A percentile compares a stretch with the other conserved stretches of the same genome.
These are phyloP conservation scores for Neofusicoccum cordaticola DNA, from an alignment of 2,329 filamentous ascomycete genomes.

Conservation along the genomic window DNA sequence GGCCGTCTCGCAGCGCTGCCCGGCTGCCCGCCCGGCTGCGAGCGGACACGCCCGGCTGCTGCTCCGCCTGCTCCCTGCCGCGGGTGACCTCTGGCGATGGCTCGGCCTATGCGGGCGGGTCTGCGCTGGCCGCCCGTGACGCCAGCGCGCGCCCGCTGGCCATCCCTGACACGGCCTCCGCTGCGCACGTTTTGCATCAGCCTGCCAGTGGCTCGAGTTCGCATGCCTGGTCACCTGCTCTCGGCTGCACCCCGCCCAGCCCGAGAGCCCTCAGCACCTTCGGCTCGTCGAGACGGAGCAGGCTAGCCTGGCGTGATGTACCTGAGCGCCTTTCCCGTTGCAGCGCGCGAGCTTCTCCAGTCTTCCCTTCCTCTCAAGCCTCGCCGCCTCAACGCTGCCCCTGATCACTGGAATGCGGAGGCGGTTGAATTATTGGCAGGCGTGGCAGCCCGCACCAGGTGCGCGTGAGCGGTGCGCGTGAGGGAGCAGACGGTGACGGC, in stretches of 20 bases:
- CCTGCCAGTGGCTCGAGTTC: constrained; percentile 14
- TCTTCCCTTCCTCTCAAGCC: neutral
- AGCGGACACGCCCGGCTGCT: neutral
- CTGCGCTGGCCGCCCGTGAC: constrained; percentile 13
- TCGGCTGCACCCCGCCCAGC: constrained; percentile 8
- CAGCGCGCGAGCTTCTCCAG: neutral
- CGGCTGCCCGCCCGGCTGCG: no score
- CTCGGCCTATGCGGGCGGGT: constrained; percentile 3
- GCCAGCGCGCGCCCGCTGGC: constrained; percentile 6
- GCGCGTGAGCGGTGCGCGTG: neutral
- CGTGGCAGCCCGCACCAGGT: neutral
- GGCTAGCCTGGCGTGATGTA: constrained; percentile 12
- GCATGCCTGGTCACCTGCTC: constrained; percentile 13
- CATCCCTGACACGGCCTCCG: constrained; percentile 4
- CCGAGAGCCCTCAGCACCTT: constrained; percentile 1
- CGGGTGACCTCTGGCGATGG: constrained; percentile 3
- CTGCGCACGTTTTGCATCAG: constrained; percentile 16
- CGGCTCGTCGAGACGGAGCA: neutral
- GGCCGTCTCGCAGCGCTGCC: no score
- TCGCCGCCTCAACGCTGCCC: neutral
- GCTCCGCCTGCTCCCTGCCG: constrained; percentile 1
- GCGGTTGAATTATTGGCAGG: neutral
- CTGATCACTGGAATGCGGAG: neutral
- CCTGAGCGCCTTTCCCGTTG: constrained; percentile 3
- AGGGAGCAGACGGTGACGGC: neutral